Evolutionary conservation across 2,329 filamentous ascomycete species (phyloP).

Genomic region (Pleurostoma richardsiae): DNA sequence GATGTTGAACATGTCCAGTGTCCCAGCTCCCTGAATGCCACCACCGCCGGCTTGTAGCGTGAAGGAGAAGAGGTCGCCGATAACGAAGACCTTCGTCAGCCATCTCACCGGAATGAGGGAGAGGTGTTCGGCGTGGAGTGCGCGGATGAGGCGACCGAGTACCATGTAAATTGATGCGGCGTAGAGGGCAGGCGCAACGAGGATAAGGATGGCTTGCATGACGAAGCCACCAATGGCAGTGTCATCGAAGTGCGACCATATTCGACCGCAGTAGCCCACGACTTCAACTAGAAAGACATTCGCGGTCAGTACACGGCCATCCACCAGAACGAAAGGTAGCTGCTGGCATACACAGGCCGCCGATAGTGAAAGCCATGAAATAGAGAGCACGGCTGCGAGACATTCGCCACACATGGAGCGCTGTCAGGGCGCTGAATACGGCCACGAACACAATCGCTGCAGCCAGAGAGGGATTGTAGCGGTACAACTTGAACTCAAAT

Average conservation of each 20-base stretch:
- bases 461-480: conserved; percentile 32
- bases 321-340: too few species aligned
- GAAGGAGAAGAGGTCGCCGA: conserved; percentile 39
- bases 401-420: conserved; percentile 34
- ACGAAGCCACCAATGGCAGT: conserved; percentile 25
- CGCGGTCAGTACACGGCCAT: too few species aligned
- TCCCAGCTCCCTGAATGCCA: conserved; percentile 16
- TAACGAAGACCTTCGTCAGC: conserved; percentile 42
- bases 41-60: conserved; percentile 32
- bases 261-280: conserved; percentile 32
- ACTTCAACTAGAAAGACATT: conserved; percentile 27
- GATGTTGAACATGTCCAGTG: conserved; percentile 1
- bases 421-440: conserved; percentile 33
- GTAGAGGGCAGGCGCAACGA: conserved; percentile 34
- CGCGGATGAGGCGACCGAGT: conserved; percentile 31
- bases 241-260: conserved; percentile 19
- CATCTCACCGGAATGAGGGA: conserved; percentile 13
- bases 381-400: conserved; percentile 41
- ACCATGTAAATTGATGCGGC: conserved; percentile 42
- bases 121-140: neutral
- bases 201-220: conserved; percentile 31
- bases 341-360: conserved; percentile 37
- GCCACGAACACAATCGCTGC: conserved; percentile 36
- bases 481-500: conserved; percentile 26
- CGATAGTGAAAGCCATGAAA: conserved; percentile 41